phyloP scores from a whole-genome alignment of 768 basidiomycete species.

The Amanita inopinata region DNA sequence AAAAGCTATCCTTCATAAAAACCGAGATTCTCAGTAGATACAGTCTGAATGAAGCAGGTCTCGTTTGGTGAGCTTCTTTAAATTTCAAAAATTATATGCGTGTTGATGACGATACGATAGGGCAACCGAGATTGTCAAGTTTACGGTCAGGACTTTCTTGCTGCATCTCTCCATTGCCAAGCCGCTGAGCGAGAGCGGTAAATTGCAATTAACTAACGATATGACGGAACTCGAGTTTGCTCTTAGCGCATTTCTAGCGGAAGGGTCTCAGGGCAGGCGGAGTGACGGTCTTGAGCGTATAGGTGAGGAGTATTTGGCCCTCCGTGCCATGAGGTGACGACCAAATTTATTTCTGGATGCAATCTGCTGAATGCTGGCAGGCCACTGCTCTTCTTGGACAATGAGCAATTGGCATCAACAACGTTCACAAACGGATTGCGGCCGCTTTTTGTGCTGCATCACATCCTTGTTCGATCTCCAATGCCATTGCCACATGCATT shows the following conservation, averaged over 20 bases:
- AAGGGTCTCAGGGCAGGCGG: conserved; percentile 46
- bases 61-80: conserved; percentile 55
- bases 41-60: conserved; percentile 58
- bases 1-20: conserved; percentile 79
- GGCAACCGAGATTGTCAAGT: conserved; percentile 59
- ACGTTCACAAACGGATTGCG: conserved; percentile 70
- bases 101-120: conserved; percentile 23
- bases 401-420: conserved; percentile 52
- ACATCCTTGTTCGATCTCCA: conserved; percentile 84
- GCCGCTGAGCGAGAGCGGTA: conserved; percentile 87
- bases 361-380: conserved; percentile 27
- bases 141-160: conserved; percentile 79
- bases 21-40: conserved; percentile 65
- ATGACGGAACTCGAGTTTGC: conserved; percentile 97
- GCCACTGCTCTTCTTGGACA: conserved; percentile 85
- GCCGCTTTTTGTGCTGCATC: conserved; percentile 81
- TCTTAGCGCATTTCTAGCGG: conserved; percentile 66
- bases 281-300: conserved; percentile 62
- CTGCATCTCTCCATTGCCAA: conserved; percentile 89
- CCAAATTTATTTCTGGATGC: background rate
- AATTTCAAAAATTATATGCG: conserved; percentile 2
- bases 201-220: conserved; percentile 89
- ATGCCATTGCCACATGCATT: conserved; percentile 79
- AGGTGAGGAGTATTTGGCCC: conserved; percentile 78
- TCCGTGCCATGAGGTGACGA: conserved; percentile 78